Base-by-base conservation (phyloP, 116 monocot species). In the Iris pallida region DNA sequence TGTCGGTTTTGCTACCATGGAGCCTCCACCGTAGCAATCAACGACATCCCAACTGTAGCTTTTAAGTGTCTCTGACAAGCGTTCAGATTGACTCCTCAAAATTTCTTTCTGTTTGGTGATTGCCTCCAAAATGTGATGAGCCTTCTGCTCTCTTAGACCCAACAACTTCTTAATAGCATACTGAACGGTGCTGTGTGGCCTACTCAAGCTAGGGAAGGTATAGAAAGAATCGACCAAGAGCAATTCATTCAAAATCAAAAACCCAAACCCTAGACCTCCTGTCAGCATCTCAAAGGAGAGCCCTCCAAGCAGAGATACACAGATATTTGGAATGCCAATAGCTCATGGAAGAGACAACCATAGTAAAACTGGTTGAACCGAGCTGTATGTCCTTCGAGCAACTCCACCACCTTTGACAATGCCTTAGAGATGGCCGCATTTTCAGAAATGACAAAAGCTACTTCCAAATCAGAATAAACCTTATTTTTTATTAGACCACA, bases 401-500 rank as follows among this genome's bases (percentile, higher is more conserved):
- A 74, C 72, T 88, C 92, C 19, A 88, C 88, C 16, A 81, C 79
- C 68, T 83, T 81, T 69, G 88, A 82, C 44, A 92, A 72, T 64
- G 86, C 83, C 20, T 83, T 81, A 46, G 73, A 71, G 43, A 86
- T 66, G 2, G 73, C 61, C 53, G 76, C 71, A 64, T 92, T 88
- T 69, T 92, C 92, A 42, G 88, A 88, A 61, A 92, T 82, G 41
- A 86, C 59, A 77, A 92, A 92, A 20, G 92, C 92, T 48, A 92
- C 92, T 73, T 88, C 92, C 57, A 92, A 61, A 81, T 92, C 92
- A 54, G 85, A 86, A 78, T 92, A 92, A 20, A 92, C 92, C 89
- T 83, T 73, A 71, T 88, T 92, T 78, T 86, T 92, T 2, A 92
- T 83, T 61, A 92, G 75, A 52, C 92, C 92, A 68, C 92, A 92